Evolutionary conservation across 2,329 filamentous ascomycete species (phyloP), one percentile per base, ranked within the genome.

Genomic region (Aspergillus melleus): DNA sequence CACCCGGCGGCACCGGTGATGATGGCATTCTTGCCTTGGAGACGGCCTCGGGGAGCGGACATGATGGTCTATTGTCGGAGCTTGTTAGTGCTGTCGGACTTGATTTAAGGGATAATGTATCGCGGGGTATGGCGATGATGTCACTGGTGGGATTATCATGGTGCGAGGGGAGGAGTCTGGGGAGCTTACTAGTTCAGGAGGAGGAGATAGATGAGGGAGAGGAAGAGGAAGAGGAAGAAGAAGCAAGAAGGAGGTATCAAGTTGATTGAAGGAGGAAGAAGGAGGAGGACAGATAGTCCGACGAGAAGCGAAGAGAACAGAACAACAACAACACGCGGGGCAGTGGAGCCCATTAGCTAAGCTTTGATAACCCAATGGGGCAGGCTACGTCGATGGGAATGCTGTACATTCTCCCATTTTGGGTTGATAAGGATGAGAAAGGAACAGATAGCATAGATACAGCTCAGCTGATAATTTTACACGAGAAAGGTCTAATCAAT

Each of bases 1-100:
- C 61, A 66, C 64, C 64, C 64, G 22, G 64, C 64, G 26, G 64
- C 64, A 58, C 64, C 64, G 30, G 64, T 66, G 42, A 66, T 62
- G 58, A 66, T 62, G 46, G 63, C 63, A 58, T 66, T 66, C 60
- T 66, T 66, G 42, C 63, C 64, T 24, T 61, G 61, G 49, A 66
- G 62, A 47, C 44, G 44, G 22, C 44, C 44, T 47, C 44, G 19
- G 44, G 44, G 44, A 20, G 44, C 44, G 22, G 44, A 20, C 44
- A 47, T 47, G 0, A 2, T 24, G 20, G 3, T 12, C 44, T 47
- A 14, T 22, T 9, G 19, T 4, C 2, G 42, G 42, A 6, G 36
- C 2, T 42, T 4, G 36, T 47, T 24, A 47, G 19, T 11, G 1
- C 11, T 47, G 6, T 9, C 26, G 26, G 26, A 11, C 3, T 20